Evolutionary conservation across 495 filamentous ascomycete genomes (phyloP).

Genomic region (Lasiosphaeris hirsuta): DNA sequence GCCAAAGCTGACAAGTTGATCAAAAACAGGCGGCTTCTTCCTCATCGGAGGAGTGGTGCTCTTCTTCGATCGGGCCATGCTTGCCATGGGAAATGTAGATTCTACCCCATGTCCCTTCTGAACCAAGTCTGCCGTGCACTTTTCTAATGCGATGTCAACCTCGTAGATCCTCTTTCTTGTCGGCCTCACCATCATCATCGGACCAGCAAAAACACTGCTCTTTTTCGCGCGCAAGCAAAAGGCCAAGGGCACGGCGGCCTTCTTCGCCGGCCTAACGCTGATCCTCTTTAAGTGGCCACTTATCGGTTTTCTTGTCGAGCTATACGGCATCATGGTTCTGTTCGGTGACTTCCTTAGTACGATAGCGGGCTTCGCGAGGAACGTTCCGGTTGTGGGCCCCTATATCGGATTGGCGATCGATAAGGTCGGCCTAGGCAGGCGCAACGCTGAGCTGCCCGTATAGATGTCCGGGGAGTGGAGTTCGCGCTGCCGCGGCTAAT

Average conservation of each 20-base stretch:
- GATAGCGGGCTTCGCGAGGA: constrained; percentile 79
- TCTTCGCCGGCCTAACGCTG: constrained; percentile 75
- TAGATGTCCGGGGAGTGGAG: constrained; percentile 23
- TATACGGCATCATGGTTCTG: constrained; percentile 87
- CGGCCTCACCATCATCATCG: constrained; percentile 92
- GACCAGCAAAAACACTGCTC: constrained; percentile 79
- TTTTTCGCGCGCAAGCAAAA: constrained; percentile 96
- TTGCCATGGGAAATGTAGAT: constrained; percentile 48
- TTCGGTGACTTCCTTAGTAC: constrained; percentile 97
- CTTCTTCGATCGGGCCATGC: constrained; percentile 97
- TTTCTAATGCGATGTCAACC: background rate
- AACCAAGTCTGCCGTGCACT: background rate
- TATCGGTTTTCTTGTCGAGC: constrained; percentile 82
- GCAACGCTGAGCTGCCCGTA: constrained; percentile 76
- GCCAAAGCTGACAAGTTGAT: background rate
- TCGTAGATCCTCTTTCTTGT: constrained; percentile 89
- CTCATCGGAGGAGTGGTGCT: constrained; percentile 87
- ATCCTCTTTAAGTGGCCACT: constrained; percentile 88
- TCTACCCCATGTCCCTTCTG: constrained; percentile 64
- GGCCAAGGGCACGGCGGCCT: constrained; percentile 85
- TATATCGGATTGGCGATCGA: constrained; percentile 71
- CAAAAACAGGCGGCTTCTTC: constrained; percentile 74
- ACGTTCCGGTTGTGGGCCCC: constrained; percentile 80
- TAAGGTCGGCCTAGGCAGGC: constrained; percentile 56
- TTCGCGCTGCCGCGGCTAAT: background rate